These are phyloP conservation scores for Myochromella boudieri DNA, from an alignment of 768 basidiomycete genomes.

Conservation along the genomic window DNA sequence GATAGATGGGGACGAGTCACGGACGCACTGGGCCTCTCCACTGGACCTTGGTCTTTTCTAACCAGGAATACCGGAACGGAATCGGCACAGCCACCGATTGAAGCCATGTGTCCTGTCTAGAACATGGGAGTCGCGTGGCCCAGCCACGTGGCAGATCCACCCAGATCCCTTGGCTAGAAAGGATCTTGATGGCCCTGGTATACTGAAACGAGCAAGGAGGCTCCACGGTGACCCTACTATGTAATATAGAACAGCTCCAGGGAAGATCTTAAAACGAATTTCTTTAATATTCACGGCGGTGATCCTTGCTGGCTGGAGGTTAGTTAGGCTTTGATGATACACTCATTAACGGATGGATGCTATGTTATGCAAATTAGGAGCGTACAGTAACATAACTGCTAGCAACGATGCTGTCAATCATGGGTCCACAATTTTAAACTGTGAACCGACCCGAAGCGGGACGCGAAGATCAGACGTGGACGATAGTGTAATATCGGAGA, in stretches of 20 bases:
- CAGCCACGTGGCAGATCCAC: constrained; percentile 35
- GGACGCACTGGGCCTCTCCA: constrained; percentile 14
- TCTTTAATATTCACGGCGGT: constrained; percentile 6
- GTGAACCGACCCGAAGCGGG: no score
- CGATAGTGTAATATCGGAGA: no score
- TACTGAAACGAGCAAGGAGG: constrained; percentile 1
- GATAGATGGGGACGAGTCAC: constrained; percentile 20
- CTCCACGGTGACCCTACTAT: constrained; percentile 4
- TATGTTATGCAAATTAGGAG: no score
- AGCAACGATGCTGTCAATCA: no score
- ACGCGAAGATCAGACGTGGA: no score
- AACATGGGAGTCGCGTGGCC: constrained; percentile 24
- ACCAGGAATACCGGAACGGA: constrained; percentile 38
- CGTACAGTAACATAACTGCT: no score
- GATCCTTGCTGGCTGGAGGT: constrained; percentile 15
- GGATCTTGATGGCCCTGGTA: background rate
- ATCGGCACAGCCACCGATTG: constrained; percentile 26
- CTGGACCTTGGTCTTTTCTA: constrained; percentile 15
- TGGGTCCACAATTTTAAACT: no score
- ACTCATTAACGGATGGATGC: no score
- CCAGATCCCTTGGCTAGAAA: background rate
- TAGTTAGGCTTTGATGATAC: no score
- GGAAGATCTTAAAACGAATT: background rate
- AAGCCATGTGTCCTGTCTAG: constrained; percentile 28
- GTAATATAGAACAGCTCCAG: background rate